Conservation (phyloP, 2,329 filamentous ascomycete genomes). For the Penicillium corylophilum region DNA sequence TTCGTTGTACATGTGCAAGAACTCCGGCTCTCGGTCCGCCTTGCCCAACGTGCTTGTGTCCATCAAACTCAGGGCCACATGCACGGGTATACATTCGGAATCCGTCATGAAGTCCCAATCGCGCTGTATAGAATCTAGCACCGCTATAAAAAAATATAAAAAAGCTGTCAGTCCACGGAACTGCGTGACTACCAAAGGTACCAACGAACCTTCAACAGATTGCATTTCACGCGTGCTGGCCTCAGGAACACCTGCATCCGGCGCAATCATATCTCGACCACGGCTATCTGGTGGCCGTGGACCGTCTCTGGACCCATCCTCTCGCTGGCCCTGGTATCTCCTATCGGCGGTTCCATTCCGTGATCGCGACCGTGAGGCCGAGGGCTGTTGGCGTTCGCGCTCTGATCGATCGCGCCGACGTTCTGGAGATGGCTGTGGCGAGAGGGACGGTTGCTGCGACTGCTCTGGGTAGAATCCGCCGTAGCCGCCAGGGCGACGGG, state of each 20-base stretch:
- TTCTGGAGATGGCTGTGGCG: constrained; percentile 32
- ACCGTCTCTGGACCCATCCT: constrained; percentile 27
- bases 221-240: constrained; percentile 28
- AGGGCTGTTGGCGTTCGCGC: constrained; percentile 30
- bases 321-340: constrained; percentile 26
- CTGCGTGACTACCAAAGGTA: background rate
- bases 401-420: constrained; percentile 33
- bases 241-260: constrained; percentile 12
- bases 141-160: constrained; percentile 43
- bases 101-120: constrained; percentile 93
- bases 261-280: constrained; percentile 20
- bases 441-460: constrained; percentile 27
- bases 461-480: constrained; percentile 43
- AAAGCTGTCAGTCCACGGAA: constrained; percentile 5
- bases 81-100: constrained; percentile 85
- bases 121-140: constrained; percentile 78
- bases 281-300: constrained; percentile 22
- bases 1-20: constrained; percentile 78
- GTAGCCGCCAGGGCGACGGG: constrained; percentile 45
- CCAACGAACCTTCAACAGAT: constrained; percentile 35
- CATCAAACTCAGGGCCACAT: constrained; percentile 90
- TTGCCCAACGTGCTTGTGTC: constrained; percentile 91
- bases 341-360: constrained; percentile 30
- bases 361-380: constrained; percentile 37
- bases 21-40: constrained; percentile 82